Percentiles rank a stretch among this genome's conserved stretches.
phyloP scores from a whole-genome alignment of 1,284 basidiomycete species.

The Ganoderma resinaceum region DNA sequence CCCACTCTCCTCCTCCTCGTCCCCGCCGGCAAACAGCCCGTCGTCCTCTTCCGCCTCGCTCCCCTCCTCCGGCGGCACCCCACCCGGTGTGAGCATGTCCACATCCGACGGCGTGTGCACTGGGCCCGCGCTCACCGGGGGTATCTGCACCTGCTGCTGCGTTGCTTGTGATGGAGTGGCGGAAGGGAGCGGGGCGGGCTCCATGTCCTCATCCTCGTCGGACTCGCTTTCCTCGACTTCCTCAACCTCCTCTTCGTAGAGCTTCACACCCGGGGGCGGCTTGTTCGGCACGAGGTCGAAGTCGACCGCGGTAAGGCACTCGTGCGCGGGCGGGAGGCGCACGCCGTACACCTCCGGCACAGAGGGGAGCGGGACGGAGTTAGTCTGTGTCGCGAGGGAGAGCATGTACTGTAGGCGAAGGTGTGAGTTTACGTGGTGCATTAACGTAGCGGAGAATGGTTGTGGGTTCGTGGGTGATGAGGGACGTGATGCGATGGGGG shows the following conservation, averaged over 20 bases:
- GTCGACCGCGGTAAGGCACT: constrained; percentile 90
- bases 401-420: constrained; percentile 82
- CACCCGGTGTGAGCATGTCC: constrained; percentile 60
- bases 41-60: constrained; percentile 70
- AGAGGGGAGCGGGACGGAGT: constrained; percentile 87
- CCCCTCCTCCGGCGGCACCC: constrained; percentile 61
- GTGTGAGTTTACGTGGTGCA: background rate
- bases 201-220: constrained; percentile 73
- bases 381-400: constrained; percentile 90
- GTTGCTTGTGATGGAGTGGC: constrained; percentile 8
- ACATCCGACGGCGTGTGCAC: constrained; percentile 70
- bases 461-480: too few relatives aligned
- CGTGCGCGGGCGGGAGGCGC: constrained; percentile 82
- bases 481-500: background rate
- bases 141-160: constrained; percentile 13
- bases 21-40: constrained; percentile 68
- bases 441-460: too few relatives aligned
- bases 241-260: constrained; percentile 82
- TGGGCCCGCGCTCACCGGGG: constrained; percentile 55
- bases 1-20: constrained; percentile 72
- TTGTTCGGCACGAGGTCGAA: constrained; percentile 94
- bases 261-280: constrained; percentile 73
- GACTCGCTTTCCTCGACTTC: constrained; percentile 76
- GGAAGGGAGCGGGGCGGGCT: constrained; percentile 50
- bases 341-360: constrained; percentile 97